phyloP scores from a whole-genome alignment of 2,329 filamentous ascomycete genomes.

The Elsinoe fawcettii region DNA sequence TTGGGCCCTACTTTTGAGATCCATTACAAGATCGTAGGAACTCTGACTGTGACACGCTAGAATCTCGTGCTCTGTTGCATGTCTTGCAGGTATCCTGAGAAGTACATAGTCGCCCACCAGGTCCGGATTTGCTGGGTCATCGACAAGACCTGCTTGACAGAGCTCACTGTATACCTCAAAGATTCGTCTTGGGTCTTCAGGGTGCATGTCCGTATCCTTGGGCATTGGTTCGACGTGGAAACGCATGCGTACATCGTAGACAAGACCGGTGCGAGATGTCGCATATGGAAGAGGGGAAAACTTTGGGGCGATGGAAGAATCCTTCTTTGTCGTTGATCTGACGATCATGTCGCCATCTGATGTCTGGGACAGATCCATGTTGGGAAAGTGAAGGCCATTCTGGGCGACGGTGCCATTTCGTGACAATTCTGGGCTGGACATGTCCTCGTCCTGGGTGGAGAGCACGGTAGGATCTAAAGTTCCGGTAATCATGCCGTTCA shows the following conservation, averaged over 20 bases:
- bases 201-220: slow-evolving; percentile 64
- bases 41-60: slow-evolving; percentile 66
- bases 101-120: slow-evolving; percentile 48
- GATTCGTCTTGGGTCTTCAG: slow-evolving; percentile 87
- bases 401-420: neutral
- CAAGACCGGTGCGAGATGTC: slow-evolving; percentile 37
- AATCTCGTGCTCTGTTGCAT: slow-evolving; percentile 73
- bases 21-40: slow-evolving; percentile 68
- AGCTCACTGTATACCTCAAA: slow-evolving; percentile 89
- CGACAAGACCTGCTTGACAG: slow-evolving; percentile 71
- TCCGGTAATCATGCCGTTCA: slow-evolving; percentile 9
- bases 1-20: slow-evolving; percentile 6
- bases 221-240: slow-evolving; percentile 70
- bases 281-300: slow-evolving; percentile 33
- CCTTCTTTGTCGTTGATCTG: slow-evolving; percentile 1
- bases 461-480: slow-evolving; percentile 8
- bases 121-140: slow-evolving; percentile 45
- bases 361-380: slow-evolving; percentile 1
- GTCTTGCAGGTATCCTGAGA: slow-evolving; percentile 65
- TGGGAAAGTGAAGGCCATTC: neutral
- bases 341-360: slow-evolving; percentile 7
- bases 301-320: slow-evolving; percentile 21
- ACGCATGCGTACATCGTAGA: slow-evolving; percentile 91
- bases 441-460: slow-evolving; percentile 8
- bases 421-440: slow-evolving; percentile 6